Conservation (phyloP, 1,284 basidiomycete genomes). For the Coniophora puteana region DNA sequence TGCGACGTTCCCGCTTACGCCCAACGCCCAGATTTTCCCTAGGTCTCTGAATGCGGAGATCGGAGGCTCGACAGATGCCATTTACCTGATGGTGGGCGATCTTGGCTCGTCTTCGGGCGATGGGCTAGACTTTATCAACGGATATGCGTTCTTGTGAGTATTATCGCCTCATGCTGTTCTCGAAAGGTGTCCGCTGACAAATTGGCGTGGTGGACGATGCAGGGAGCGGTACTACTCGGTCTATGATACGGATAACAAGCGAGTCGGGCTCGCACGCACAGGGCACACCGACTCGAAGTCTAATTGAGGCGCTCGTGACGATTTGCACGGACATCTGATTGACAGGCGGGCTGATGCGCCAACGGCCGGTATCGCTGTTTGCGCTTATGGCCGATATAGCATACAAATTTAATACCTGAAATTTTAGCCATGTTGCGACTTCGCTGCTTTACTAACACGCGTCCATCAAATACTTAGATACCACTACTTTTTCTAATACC, state of each 20-base stretch:
- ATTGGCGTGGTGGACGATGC: conserved; percentile 27
- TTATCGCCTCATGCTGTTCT: neutral
- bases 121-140: conserved; percentile 31
- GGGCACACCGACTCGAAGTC: conserved; percentile 35
- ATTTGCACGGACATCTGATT: too few relatives aligned
- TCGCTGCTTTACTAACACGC: too few relatives aligned
- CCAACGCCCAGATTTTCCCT: conserved; percentile 55
- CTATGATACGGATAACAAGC: conserved; percentile 42
- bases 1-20: conserved; percentile 34
- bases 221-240: conserved; percentile 48
- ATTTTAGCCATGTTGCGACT: too few relatives aligned
- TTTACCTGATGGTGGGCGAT: conserved; percentile 44
- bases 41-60: conserved; percentile 38
- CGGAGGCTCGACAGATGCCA: conserved; percentile 34
- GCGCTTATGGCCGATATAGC: too few relatives aligned
- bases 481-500: too few relatives aligned
- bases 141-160: conserved; percentile 30
- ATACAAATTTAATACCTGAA: too few relatives aligned
- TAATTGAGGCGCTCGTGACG: too few relatives aligned
- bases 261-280: conserved; percentile 45
- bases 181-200: conserved; percentile 25
- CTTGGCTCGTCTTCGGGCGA: conserved; percentile 25
- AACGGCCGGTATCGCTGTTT: too few relatives aligned
- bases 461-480: too few relatives aligned
- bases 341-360: too few relatives aligned